Evolutionary conservation across 805 yeast species (phyloP), one percentile per base, ranked within the genome.

Genomic region (Pichia occidentalis): DNA sequence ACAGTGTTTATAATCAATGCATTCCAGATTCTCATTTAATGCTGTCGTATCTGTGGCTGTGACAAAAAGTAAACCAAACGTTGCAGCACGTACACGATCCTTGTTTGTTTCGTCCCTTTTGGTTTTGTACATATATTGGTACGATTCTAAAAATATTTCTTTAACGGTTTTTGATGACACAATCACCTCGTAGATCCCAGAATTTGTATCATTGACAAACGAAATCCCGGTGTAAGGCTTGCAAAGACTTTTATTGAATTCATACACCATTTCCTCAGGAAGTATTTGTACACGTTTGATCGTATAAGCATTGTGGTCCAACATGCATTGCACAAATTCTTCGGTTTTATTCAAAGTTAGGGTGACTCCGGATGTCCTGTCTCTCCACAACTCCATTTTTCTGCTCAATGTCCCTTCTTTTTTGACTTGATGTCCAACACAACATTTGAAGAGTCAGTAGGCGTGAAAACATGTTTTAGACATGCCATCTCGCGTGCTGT

Each of bases 41-140:
- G 52, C 49, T 2, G 53, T 52, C 11, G 49, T 53, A 37, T 59
- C 57, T 34, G 51, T 56, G 0, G 64, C 56, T 2, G 61, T 55
- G 3, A 49, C 32, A 10, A 60, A 29, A 8, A 60, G 40, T 4
- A 55, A 32, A 0, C 56, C 60, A 9, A 52, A 24, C 4, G 59
- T 47, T 2, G 51, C 41, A 21, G 37, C 24, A 14, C 43, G 47
- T 6, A 43, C 9, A 4, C 27, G 24, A 11, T 35, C 16, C 11
- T 4, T 11, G 5, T 26, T 24, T 6, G 26, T 16, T 3, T 9
- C 17, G 1, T 9, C 17, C 2, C 24, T 10, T n/a, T 17, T 10
- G 7, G 22, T 8, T 12, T 34, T 14, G 25, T 45, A 40, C 1
- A 54, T 21, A 6, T 23, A 29, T 17, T 39, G 20, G 22, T 42